Evolutionary conservation across 2,329 filamentous ascomycete genomes (phyloP).

Genomic region (Drechslerella stenobrocha): DNA sequence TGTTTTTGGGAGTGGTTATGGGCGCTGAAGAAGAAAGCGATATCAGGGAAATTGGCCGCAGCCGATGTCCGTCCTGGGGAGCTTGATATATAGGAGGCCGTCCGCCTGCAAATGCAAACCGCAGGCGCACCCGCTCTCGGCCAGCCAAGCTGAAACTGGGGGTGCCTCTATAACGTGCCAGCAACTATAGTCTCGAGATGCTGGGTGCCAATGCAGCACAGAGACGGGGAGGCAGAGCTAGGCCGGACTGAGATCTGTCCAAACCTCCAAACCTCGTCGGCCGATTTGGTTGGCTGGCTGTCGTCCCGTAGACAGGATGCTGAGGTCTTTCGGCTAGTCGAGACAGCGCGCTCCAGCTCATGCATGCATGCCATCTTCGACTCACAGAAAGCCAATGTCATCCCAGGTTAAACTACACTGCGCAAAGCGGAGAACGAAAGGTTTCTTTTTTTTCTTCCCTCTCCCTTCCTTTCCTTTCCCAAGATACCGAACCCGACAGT

Average conservation of each 20-base stretch:
- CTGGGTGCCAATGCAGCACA: slow-evolving; percentile 32
- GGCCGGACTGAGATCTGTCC: slow-evolving; percentile 33
- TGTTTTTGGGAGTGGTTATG: not conserved
- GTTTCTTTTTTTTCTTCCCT: too few relatives aligned
- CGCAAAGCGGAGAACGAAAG: not conserved
- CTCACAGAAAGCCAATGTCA: slow-evolving; percentile 15
- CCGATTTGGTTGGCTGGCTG: slow-evolving; percentile 6
- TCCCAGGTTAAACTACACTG: too few relatives aligned
- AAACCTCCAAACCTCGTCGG: slow-evolving; percentile 24
- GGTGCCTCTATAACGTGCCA: slow-evolving; percentile 12
- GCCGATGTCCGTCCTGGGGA: not conserved
- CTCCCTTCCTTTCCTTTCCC: too few relatives aligned
- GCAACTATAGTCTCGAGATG: slow-evolving; percentile 25
- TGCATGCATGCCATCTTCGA: too few relatives aligned
- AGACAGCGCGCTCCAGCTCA: slow-evolving; percentile 31
- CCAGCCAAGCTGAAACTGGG: slow-evolving; percentile 38
- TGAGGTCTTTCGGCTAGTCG: slow-evolving; percentile 40
- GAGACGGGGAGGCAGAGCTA: slow-evolving; percentile 41
- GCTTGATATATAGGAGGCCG: slow-evolving; percentile 3
- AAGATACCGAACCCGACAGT: too few relatives aligned
- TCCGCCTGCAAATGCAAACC: slow-evolving; percentile 6
- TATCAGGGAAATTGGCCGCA: not conserved
- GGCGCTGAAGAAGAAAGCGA: slow-evolving; percentile 2
- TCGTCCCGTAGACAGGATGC: not conserved
- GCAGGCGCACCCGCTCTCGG: slow-evolving; percentile 11